A percentile compares a stretch with the other conserved stretches of the same genome.
phyloP scores from a whole-genome alignment of 108 stramenopile genomes.

The Pseudonitzschia multiseries region DNA sequence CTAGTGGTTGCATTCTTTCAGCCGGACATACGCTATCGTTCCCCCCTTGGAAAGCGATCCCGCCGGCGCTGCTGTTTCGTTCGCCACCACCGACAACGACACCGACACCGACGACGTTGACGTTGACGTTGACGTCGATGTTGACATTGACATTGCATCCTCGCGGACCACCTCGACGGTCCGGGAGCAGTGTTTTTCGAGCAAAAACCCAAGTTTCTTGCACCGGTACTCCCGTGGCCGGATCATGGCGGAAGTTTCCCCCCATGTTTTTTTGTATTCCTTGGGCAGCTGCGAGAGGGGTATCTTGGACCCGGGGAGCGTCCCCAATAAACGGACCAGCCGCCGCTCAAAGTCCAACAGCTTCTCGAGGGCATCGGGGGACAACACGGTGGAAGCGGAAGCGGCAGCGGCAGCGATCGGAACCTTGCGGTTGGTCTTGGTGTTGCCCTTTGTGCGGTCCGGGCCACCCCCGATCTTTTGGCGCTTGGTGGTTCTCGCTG shows the following conservation, averaged over 20 bases:
- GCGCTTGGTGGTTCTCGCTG: neutral
- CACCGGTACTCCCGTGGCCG: constrained; percentile 9
- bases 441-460: too few species aligned
- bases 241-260: neutral
- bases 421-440: too few species aligned
- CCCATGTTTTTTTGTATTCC: constrained; percentile 32
- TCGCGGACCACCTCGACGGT: neutral
- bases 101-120: neutral
- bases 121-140: neutral
- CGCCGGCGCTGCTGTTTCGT: neutral
- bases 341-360: constrained; percentile 20
- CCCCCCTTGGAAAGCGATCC: neutral
- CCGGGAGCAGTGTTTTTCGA: constrained; percentile 1
- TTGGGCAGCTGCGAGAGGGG: constrained; percentile 31
- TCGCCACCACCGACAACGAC: too few species aligned
- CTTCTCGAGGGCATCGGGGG: neutral
- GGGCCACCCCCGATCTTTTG: neutral
- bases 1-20: neutral
- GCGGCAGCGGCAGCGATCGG: too few species aligned
- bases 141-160: neutral
- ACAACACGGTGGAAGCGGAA: too few species aligned
- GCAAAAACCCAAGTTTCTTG: neutral
- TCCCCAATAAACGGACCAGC: constrained; percentile 15
- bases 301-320: neutral
- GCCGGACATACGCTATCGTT: neutral